Conservation (phyloP, 169 alveolate species). For the Plasmodium reichenowi region DNA sequence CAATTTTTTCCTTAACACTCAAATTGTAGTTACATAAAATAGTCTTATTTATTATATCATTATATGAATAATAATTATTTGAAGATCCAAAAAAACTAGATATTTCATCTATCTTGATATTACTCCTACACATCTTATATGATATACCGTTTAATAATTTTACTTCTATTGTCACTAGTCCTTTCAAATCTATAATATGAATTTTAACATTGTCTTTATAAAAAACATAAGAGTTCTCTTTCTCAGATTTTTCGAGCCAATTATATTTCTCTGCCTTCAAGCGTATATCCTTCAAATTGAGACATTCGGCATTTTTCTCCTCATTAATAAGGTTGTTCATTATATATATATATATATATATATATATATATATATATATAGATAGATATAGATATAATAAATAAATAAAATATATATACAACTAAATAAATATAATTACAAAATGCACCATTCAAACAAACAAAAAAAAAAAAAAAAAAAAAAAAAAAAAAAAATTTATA, state of each 20-base stretch:
- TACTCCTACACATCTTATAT: conserved; percentile 51
- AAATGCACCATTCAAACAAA: too few relatives aligned
- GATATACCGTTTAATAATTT: conserved; percentile 26
- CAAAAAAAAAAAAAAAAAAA: too few relatives aligned
- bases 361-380: too few relatives aligned
- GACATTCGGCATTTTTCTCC: background rate
- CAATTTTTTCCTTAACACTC: conserved; percentile 43
- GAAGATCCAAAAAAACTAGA: conserved; percentile 12
- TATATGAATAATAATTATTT: background rate
- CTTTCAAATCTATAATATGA: conserved; percentile 44
- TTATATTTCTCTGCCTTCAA: conserved; percentile 30
- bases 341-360: too few relatives aligned
- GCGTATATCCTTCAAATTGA: conserved; percentile 34
- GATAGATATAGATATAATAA: too few relatives aligned
- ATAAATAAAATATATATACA: too few relatives aligned
- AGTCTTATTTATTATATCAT: conserved; percentile 30
- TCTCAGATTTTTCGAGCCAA: conserved; percentile 31
- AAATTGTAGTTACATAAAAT: conserved; percentile 41
- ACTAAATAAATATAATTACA: too few relatives aligned
- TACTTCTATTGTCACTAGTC: conserved; percentile 43
- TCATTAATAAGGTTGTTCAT: too few relatives aligned
- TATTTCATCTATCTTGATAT: conserved; percentile 34
- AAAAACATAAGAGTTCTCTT: conserved; percentile 23
- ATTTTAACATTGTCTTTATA: conserved; percentile 49
- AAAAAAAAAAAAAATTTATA: too few relatives aligned